Conservation (phyloP, 2,329 filamentous ascomycete genomes). For the Colletotrichum euphorbiae region DNA sequence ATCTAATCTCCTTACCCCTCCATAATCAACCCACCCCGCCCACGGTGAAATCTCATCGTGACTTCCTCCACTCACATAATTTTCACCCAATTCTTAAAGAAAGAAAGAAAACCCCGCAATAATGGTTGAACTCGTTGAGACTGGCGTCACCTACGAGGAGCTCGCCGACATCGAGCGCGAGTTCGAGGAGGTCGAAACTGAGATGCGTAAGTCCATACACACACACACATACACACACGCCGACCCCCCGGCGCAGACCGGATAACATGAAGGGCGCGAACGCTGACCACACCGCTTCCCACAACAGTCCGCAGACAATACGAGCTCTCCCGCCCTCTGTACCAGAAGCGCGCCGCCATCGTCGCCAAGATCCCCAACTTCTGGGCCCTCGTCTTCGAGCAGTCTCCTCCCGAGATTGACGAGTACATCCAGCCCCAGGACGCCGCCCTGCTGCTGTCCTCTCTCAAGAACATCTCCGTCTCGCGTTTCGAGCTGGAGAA, state of each 20-base stretch:
- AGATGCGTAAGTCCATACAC: constrained; percentile 66
- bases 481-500: constrained; percentile 80
- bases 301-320: constrained; percentile 77
- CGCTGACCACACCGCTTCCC: not conserved
- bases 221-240: not conserved
- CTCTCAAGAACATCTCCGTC: constrained; percentile 77
- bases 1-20: constrained; percentile 24
- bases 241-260: too few relatives aligned
- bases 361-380: constrained; percentile 84
- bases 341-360: constrained; percentile 78
- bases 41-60: constrained; percentile 6
- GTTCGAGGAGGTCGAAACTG: constrained; percentile 84
- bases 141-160: constrained; percentile 75
- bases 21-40: constrained; percentile 27
- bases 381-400: constrained; percentile 94
- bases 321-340: constrained; percentile 75
- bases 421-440: constrained; percentile 88
- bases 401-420: constrained; percentile 86
- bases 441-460: constrained; percentile 75
- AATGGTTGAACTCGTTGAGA: constrained; percentile 51
- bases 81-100: not conserved
- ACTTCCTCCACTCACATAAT: not conserved
- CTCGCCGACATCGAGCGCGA: constrained; percentile 84
- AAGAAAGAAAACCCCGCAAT: constrained; percentile 14
- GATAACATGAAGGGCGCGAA: not conserved